Evolutionary conservation across 805 yeast genomes (phyloP).

Genomic region (Saturnispora diversa): DNA sequence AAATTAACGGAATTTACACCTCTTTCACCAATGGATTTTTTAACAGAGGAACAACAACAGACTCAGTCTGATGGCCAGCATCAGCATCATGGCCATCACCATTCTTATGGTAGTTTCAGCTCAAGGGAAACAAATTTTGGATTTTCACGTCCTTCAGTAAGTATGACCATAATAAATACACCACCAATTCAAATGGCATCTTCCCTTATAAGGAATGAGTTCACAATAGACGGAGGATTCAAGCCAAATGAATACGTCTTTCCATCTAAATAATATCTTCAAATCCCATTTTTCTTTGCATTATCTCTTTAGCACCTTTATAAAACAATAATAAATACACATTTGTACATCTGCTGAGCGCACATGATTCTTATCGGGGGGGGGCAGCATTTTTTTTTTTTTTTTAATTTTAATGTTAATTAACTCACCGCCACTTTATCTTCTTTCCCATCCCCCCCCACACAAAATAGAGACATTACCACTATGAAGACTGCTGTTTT

Average conservation of each 20-base stretch:
- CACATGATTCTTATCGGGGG: not conserved
- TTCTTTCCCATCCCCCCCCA: not conserved
- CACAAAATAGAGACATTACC: not conserved
- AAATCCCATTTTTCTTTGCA: too few species aligned
- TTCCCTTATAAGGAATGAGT: too few species aligned
- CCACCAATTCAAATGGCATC: too few species aligned
- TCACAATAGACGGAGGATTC: too few species aligned
- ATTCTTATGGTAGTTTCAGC: too few species aligned
- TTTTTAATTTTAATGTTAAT: too few species aligned
- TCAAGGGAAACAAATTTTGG: too few species aligned
- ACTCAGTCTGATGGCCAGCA: not conserved
- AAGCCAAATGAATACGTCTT: too few species aligned
- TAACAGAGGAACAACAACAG: conserved; percentile 21
- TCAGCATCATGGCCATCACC: too few species aligned
- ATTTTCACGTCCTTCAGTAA: too few species aligned
- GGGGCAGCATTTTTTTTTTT: not conserved
- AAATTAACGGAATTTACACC: conserved; percentile 30
- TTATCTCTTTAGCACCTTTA: not conserved
- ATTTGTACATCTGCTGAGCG: not conserved
- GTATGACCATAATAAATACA: too few species aligned
- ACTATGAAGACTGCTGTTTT: conserved; percentile 26
- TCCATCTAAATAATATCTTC: too few species aligned
- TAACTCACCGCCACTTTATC: conserved; percentile 3
- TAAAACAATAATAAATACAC: not conserved
- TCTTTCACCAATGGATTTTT: conserved; percentile 31